phyloP scores from a whole-genome alignment of 345 rosid genomes.

The Diplotaxis tenuifolia region DNA sequence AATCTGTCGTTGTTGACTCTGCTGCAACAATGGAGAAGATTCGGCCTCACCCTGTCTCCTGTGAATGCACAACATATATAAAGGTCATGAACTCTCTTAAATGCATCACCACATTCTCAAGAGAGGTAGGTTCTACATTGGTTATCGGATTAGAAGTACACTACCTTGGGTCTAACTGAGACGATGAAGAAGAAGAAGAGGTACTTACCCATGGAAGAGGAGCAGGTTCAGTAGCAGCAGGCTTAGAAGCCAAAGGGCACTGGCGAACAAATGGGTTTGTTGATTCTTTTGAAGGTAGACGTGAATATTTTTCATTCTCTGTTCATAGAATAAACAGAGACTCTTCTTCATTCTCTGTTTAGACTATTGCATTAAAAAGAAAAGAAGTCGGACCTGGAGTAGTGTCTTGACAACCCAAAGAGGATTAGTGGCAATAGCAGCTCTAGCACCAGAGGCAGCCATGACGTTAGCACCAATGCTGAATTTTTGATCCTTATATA shows the following conservation, averaged over 20 bases:
- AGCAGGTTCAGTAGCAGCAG: constrained; percentile 48
- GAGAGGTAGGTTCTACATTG: constrained; percentile 7
- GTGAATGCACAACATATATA: constrained; percentile 12
- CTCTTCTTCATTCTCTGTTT: too few relatives aligned
- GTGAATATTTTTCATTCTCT: constrained; percentile 76
- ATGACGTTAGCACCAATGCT: constrained; percentile 70
- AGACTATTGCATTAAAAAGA: too few relatives aligned
- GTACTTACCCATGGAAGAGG: constrained; percentile 77
- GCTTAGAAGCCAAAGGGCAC: constrained; percentile 64
- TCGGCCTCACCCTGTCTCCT: constrained; percentile 59
- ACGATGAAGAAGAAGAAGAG: constrained; percentile 45
- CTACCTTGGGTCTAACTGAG: constrained; percentile 43
- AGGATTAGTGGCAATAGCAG: constrained; percentile 73
- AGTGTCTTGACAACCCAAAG: constrained; percentile 96
- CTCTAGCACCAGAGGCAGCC: constrained; percentile 92
- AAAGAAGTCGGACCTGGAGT: constrained; percentile 55
- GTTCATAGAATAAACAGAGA: too few relatives aligned
- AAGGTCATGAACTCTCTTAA: not conserved
- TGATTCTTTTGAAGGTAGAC: constrained; percentile 61
- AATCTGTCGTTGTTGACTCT: constrained; percentile 45
- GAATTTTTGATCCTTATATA: constrained; percentile 49
- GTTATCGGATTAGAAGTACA: not conserved
- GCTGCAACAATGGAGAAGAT: constrained; percentile 54
- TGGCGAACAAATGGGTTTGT: too few relatives aligned
- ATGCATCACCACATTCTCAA: not conserved